These are phyloP conservation scores for Fomitiporia mediterranea DNA, from an alignment of 1,284 basidiomycete genomes.

Conservation along the genomic window DNA sequence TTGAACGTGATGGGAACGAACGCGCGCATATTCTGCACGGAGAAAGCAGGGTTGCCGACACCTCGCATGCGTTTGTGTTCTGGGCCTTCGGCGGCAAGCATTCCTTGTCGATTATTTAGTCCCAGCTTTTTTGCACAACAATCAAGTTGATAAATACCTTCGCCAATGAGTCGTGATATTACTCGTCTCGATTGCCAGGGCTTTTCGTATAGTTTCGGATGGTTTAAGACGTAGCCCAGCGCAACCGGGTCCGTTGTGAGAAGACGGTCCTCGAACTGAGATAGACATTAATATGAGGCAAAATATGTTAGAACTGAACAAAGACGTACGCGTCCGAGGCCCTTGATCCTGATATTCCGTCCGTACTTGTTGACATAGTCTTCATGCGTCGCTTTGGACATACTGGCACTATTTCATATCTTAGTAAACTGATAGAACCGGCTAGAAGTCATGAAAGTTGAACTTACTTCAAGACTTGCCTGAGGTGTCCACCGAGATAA, in stretches of 20 bases:
- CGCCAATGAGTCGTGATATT: conserved; percentile 70
- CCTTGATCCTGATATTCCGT: conserved; percentile 21
- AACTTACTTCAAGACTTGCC: conserved; percentile 12
- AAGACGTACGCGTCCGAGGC: conserved; percentile 20
- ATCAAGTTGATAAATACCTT: conserved; percentile 30
- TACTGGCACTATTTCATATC: neutral
- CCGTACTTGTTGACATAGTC: conserved; percentile 20
- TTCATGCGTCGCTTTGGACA: conserved; percentile 19
- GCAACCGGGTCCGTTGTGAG: conserved; percentile 73
- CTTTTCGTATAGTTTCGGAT: conserved; percentile 68
- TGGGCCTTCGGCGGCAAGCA: conserved; percentile 71
- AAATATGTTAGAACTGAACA: neutral
- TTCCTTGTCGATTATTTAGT: conserved; percentile 31
- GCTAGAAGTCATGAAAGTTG: neutral
- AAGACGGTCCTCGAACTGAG: conserved; percentile 73
- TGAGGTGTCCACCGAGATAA: conserved; percentile 17
- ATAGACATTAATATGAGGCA: conserved; percentile 13
- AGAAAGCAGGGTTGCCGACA: conserved; percentile 73
- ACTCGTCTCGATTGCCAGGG: conserved; percentile 71
- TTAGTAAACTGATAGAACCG: neutral
- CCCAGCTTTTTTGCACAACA: neutral
- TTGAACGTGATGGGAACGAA: conserved; percentile 65
- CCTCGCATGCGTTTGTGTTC: conserved; percentile 71
- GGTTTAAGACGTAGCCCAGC: conserved; percentile 62
- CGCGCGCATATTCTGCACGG: conserved; percentile 63